Conservation (phyloP, 495 filamentous ascomycete genomes). For the Lophium mytilinum region DNA sequence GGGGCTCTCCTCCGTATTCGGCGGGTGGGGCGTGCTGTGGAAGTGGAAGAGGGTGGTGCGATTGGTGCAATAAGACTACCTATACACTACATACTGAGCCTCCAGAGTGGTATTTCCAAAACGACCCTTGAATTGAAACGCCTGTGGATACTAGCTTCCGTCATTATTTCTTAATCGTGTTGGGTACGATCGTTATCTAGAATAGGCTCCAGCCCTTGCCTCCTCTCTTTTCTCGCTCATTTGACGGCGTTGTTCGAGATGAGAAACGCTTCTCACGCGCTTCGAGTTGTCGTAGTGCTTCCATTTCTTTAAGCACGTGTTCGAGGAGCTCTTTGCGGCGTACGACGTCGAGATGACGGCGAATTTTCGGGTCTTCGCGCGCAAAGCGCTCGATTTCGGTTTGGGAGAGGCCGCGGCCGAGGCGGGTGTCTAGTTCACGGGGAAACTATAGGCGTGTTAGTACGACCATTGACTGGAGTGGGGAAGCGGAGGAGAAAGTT, state of each 20-base stretch:
- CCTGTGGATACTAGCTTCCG: too few relatives aligned
- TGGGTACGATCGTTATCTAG: conserved; percentile 3
- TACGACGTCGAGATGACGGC: conserved; percentile 84
- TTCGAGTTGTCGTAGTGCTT: conserved; percentile 73
- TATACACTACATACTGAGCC: too few relatives aligned
- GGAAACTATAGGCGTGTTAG: conserved; percentile 53
- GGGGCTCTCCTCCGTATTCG: background rate
- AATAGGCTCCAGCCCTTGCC: conserved; percentile 32
- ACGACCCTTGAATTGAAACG: too few relatives aligned
- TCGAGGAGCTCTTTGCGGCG: conserved; percentile 86
- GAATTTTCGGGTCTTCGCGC: conserved; percentile 80
- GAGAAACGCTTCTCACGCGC: conserved; percentile 30
- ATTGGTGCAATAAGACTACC: background rate
- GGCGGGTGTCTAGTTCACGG: conserved; percentile 75
- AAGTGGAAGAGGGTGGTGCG: background rate
- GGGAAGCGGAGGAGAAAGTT: background rate
- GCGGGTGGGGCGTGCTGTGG: background rate
- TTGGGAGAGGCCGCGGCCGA: conserved; percentile 72
- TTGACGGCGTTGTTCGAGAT: conserved; percentile 8
- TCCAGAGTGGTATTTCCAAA: too few relatives aligned
- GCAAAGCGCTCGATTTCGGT: conserved; percentile 84
- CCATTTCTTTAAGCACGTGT: conserved; percentile 87
- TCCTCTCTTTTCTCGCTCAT: conserved; percentile 15
- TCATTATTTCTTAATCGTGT: background rate
- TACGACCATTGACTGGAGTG: background rate